phyloP scores from a whole-genome alignment of 768 basidiomycete species.

The Brasilioporus rufonigricans region DNA sequence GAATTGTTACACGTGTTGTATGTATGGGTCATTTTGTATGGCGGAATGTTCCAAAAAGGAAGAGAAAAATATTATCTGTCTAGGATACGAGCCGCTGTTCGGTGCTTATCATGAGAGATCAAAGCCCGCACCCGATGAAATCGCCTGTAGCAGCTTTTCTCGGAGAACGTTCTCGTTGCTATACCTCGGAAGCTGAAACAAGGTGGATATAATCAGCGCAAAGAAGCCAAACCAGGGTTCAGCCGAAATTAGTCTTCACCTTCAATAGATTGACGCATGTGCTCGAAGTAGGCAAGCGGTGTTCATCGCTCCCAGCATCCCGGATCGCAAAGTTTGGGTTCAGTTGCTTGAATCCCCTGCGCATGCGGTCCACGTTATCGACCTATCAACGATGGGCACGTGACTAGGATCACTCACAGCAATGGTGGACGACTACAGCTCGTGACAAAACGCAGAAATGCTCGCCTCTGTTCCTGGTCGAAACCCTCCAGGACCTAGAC shows the following conservation, averaged over 20 bases:
- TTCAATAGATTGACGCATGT: slow-evolving; percentile 94
- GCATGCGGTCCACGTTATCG: neutral
- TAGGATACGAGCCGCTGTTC: neutral
- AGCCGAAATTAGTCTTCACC: slow-evolving; percentile 36
- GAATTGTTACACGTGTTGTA: slow-evolving; percentile 7
- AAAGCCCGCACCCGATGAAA: slow-evolving; percentile 87
- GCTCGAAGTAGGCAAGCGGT: slow-evolving; percentile 70
- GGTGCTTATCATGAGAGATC: slow-evolving; percentile 67
- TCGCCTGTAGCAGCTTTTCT: slow-evolving; percentile 80
- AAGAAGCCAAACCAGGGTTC: neutral
- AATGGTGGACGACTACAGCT: slow-evolving; percentile 89
- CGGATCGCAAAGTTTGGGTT: slow-evolving; percentile 87
- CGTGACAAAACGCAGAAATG: slow-evolving; percentile 87
- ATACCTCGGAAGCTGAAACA: slow-evolving; percentile 65
- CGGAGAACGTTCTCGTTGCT: slow-evolving; percentile 59
- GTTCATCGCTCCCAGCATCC: slow-evolving; percentile 70
- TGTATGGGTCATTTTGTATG: neutral
- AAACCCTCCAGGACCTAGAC: slow-evolving; percentile 73
- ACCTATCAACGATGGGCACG: neutral
- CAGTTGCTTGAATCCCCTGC: slow-evolving; percentile 82
- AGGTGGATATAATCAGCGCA: neutral
- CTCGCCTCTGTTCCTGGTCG: slow-evolving; percentile 73
- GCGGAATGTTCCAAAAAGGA: neutral
- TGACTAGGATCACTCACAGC: slow-evolving; percentile 49
- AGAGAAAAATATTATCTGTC: neutral